Conservation (phyloP, 2,329 filamentous ascomycete species). For the Allantophomopsis cytisporea region DNA sequence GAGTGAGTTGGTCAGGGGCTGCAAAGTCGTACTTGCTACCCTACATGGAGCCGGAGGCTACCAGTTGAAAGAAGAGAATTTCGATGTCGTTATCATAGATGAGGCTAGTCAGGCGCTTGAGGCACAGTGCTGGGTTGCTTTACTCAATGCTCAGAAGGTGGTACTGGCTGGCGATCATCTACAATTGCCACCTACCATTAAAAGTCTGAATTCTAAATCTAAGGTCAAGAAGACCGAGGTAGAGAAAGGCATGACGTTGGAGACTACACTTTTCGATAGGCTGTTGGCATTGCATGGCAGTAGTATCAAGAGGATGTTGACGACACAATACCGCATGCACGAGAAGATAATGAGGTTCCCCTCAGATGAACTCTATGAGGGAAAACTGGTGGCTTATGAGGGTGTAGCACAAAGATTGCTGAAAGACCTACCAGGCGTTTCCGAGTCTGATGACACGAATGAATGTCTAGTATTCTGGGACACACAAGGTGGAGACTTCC, state of each 20-base stretch:
- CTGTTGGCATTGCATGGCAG: slow-evolving; percentile 70
- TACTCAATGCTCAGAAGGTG: slow-evolving; percentile 69
- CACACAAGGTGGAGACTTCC: slow-evolving; percentile 87
- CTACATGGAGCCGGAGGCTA: slow-evolving; percentile 83
- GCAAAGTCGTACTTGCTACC: slow-evolving; percentile 83
- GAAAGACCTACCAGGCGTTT: slow-evolving; percentile 57
- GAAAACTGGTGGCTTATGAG: slow-evolving; percentile 68
- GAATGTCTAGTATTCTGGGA: slow-evolving; percentile 91
- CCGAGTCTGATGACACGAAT: slow-evolving; percentile 71
- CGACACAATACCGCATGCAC: slow-evolving; percentile 97
- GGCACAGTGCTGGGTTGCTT: slow-evolving; percentile 91
- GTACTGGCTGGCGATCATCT: slow-evolving; percentile 90
- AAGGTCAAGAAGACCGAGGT: slow-evolving; percentile 19
- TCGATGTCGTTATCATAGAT: slow-evolving; percentile 91
- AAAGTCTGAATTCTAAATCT: slow-evolving; percentile 49
- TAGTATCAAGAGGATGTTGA: slow-evolving; percentile 85
- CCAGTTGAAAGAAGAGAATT: slow-evolving; percentile 65
- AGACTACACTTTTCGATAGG: slow-evolving; percentile 87
- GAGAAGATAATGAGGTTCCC: slow-evolving; percentile 92
- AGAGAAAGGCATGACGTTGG: slow-evolving; percentile 47
- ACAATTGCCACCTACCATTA: slow-evolving; percentile 89
- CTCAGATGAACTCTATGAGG: slow-evolving; percentile 76
- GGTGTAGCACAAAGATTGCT: slow-evolving; percentile 64
- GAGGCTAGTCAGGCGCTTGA: slow-evolving; percentile 93
- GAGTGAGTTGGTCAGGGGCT: slow-evolving; percentile 56